These are phyloP conservation scores for Phytophthora cactorum DNA, from an alignment of 352 stramenopile species.

Conservation along the genomic window DNA sequence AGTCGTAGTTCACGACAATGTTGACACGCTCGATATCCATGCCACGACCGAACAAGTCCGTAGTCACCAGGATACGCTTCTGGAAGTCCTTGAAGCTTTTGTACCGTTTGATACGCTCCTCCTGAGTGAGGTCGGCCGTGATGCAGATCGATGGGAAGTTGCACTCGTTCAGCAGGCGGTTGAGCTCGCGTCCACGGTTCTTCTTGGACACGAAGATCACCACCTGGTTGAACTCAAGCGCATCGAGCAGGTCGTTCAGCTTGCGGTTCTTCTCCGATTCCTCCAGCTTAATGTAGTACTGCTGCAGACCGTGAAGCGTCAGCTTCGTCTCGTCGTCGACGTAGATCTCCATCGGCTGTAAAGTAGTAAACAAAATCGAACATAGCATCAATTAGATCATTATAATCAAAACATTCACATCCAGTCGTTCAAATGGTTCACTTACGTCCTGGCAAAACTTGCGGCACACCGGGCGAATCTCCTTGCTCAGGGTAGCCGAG, in stretches of 20 bases:
- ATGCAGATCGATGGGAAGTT: conserved; percentile 99
- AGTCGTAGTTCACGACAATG: conserved; percentile 99
- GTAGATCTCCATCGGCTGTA: conserved; percentile 99
- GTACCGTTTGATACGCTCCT: conserved; percentile 98
- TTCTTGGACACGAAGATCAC: conserved; percentile 99
- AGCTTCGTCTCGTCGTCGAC: conserved; percentile 99
- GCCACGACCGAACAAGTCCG: conserved; percentile 99
- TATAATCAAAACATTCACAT: not conserved
- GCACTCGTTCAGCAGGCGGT: conserved; percentile 98
- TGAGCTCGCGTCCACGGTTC: conserved; percentile 97
- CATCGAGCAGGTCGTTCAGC: conserved; percentile 99
- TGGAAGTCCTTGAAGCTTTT: conserved; percentile 99
- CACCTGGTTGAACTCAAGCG: conserved; percentile 99
- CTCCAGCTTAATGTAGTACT: conserved; percentile 99
- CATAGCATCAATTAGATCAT: not conserved
- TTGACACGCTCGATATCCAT: conserved; percentile 99
- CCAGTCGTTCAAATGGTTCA: conserved; percentile 19
- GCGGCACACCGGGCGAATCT: conserved; percentile 98
- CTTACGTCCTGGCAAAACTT: conserved; percentile 99
- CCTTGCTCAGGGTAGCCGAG: conserved; percentile 98
- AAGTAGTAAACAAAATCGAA: conserved; percentile 4
- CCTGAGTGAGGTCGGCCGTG: conserved; percentile 97
- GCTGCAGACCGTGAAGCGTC: conserved; percentile 99
- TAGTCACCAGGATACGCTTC: conserved; percentile 99
- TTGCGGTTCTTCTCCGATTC: conserved; percentile 99